Evolutionary conservation across 2,329 filamentous ascomycete species (phyloP), one percentile per base, ranked within the genome.

Genomic region (Dothideomycetes sp.): DNA sequence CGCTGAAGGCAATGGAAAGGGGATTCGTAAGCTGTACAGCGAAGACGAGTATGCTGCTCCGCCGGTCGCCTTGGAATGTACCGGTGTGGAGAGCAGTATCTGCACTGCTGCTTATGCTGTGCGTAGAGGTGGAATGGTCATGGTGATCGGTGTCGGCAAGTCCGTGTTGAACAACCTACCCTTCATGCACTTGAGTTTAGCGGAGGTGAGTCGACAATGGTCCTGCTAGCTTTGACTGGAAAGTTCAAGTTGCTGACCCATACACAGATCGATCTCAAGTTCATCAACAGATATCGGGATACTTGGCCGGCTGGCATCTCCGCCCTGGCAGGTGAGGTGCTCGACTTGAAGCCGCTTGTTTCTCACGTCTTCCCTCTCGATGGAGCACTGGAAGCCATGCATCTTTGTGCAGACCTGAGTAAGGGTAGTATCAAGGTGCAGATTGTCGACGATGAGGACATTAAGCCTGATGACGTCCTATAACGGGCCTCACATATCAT

Each of bases 281-380:
- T 84, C 60, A 83, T 82, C 54, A 82, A 84, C 56, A 68, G 80
- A 6, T 84, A 83, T 54, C 67, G 71, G 28, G 77, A 83, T 51
- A 82, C 78, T 0, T 84, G 80, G 79, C 78, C 79, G 0, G 69
- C 73, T 0, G 80, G 75, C 0, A 78, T 84, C 23, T 65, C 72
- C 5, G 74, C 73, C 33, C 53, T 84, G 19, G 68, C 66, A 28
- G 74, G 76, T 3, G 72, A 71, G 0, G 65, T 82, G 1, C 53
- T 84, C 7, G 70, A 82, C 52, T 61, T 81, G 15, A 77, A 77
- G 52, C 69, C 68, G 34, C 59, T 82, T 13, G 71, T 83, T 3
- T 76, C 78, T 9, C 78, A 84, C 55, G 67, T 64, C 1, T 81
- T 76, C 46, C 70, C 74, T 0, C 60, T 84, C 17, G 78, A 82